Conservation (phyloP, 805 yeast species). For the Lachancea waltii region DNA sequence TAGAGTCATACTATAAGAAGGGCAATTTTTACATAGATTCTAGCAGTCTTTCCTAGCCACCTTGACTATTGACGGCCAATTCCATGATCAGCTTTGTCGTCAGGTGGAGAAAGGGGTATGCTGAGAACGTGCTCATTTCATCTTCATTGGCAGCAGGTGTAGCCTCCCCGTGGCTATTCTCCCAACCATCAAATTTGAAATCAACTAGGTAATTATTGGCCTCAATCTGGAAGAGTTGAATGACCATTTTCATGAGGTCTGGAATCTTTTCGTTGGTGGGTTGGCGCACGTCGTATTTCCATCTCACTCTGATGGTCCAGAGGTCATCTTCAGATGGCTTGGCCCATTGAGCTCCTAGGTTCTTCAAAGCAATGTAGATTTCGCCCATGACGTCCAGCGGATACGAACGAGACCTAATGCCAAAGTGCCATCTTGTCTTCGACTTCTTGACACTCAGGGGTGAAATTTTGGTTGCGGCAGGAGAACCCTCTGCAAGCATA, state of each 20-base stretch:
- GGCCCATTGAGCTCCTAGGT: constrained; percentile 96
- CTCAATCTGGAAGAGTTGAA: constrained; percentile 90
- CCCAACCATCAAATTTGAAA: constrained; percentile 98
- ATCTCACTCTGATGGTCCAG: constrained; percentile 93
- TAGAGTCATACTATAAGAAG: too few relatives aligned
- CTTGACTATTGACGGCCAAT: constrained; percentile 87
- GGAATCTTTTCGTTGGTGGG: constrained; percentile 40
- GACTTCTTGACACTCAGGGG: constrained; percentile 72
- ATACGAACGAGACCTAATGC: constrained; percentile 90
- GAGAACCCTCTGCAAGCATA: constrained; percentile 62
- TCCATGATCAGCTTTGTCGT: constrained; percentile 94
- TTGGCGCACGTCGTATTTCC: constrained; percentile 62
- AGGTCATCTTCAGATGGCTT: constrained; percentile 89
- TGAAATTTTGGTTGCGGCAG: constrained; percentile 40
- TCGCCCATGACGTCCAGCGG: constrained; percentile 99
- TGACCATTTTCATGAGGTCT: constrained; percentile 92
- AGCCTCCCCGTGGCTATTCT: constrained; percentile 38
- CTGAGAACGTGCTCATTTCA: constrained; percentile 84
- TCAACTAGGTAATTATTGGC: constrained; percentile 94
- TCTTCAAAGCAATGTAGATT: constrained; percentile 87
- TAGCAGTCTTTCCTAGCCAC: too few relatives aligned
- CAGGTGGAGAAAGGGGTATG: constrained; percentile 89
- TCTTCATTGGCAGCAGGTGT: constrained; percentile 41
- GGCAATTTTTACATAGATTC: too few relatives aligned
- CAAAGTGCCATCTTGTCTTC: constrained; percentile 97